Conservation (phyloP, 2,329 filamentous ascomycete species). For the Fusarium drepaniforme region DNA sequence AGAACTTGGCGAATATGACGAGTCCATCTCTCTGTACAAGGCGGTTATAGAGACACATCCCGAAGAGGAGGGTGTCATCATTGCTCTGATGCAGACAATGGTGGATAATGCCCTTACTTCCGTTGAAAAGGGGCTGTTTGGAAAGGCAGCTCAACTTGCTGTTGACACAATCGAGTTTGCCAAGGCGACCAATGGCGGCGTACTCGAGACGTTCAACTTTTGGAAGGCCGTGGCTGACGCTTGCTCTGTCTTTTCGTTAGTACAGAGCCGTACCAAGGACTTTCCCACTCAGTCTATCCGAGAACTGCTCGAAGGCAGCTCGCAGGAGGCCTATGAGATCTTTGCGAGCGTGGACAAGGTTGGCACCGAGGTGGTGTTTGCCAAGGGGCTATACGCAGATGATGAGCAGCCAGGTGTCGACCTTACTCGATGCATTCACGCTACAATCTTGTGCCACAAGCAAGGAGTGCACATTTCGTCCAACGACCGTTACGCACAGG, state of each 20-base stretch:
- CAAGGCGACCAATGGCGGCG: constrained; percentile 67
- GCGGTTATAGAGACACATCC: constrained; percentile 76
- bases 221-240: constrained; percentile 96
- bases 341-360: constrained; percentile 78
- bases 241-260: constrained; percentile 83
- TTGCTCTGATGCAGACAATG: constrained; percentile 89
- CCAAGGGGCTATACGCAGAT: constrained; percentile 58
- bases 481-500: constrained; percentile 86
- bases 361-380: constrained; percentile 58
- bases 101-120: constrained; percentile 84
- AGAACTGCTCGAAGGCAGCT: constrained; percentile 67
- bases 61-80: constrained; percentile 85
- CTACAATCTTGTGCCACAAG: constrained; percentile 88
- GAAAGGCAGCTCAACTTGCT: constrained; percentile 81
- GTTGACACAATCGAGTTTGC: constrained; percentile 77
- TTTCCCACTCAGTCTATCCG: constrained; percentile 72
- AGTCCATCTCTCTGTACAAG: constrained; percentile 82
- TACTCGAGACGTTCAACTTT: constrained; percentile 85
- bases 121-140: constrained; percentile 87
- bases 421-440: constrained; percentile 72
- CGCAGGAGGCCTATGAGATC: constrained; percentile 68
- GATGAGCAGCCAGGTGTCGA: constrained; percentile 62
- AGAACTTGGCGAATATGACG: constrained; percentile 90
- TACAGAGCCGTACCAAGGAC: constrained; percentile 74
- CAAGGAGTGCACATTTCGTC: constrained; percentile 80